These are phyloP conservation scores for Paracorniculantispora psalliotae DNA, from an alignment of 2,329 filamentous ascomycete species.

Conservation along the genomic window DNA sequence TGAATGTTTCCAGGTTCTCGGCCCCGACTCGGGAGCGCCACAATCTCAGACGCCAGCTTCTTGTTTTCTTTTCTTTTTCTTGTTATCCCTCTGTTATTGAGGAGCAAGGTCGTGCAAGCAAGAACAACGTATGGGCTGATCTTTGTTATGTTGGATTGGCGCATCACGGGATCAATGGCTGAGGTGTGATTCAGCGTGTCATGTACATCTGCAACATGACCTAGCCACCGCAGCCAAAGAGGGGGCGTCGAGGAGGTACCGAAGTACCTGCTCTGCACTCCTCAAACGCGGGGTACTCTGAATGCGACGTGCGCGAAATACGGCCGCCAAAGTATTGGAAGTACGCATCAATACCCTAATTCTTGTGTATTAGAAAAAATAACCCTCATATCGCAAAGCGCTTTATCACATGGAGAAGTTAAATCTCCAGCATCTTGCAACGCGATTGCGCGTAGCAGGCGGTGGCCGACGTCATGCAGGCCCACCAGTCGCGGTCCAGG, in stretches of 20 bases:
- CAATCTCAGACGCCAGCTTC: too few species aligned
- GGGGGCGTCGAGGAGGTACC: too few species aligned
- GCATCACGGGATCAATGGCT: not conserved
- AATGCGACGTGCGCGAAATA: not conserved
- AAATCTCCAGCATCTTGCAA: not conserved
- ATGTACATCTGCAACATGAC: constrained; percentile 6
- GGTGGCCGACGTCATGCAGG: not conserved
- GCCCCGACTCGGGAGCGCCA: too few species aligned
- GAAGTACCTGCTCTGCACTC: not conserved
- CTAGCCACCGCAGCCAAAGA: constrained; percentile 1
- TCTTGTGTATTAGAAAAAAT: not conserved
- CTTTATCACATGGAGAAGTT: not conserved
- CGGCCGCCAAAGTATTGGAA: not conserved
- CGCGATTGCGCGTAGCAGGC: not conserved
- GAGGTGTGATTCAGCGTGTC: not conserved
- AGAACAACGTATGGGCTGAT: too few species aligned
- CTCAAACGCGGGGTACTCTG: constrained; percentile 6
- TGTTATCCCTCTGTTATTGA: too few species aligned
- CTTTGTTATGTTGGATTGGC: not conserved
- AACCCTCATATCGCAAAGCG: not conserved
- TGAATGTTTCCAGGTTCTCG: not conserved
- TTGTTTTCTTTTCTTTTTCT: not conserved
- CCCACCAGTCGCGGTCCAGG: not conserved
- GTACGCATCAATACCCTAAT: not conserved
- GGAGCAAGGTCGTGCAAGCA: too few species aligned